Evolutionary conservation across 768 basidiomycete genomes (phyloP), one percentile per base, ranked within the genome.

Genomic region (Rhodosporidiobolus sp.): DNA sequence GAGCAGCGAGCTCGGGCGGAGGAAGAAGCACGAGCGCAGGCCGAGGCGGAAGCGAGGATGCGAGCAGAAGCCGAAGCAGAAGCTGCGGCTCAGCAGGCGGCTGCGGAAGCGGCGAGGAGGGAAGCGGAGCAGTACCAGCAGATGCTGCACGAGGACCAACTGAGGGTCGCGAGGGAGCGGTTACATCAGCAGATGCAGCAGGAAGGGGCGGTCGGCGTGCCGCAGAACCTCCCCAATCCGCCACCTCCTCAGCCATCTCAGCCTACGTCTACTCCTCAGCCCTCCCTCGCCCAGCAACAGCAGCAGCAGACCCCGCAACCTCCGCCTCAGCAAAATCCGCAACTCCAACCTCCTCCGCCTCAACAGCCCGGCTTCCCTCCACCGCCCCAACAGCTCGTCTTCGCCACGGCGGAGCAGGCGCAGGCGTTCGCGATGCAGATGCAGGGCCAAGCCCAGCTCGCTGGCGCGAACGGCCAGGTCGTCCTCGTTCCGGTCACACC

Each of bases 121-220:
- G 66, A 73, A 8, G 65, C 61, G 12, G 64, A 70, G 34, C 72
- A 73, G 46, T 69, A 67, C 43, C 67, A 65, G 53, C 72, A 69
- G 48, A 26, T 63, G 48, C 26, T 69, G 38, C 67, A 72, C 28
- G 70, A 59, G 20, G 67, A 72, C 19, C 71, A 72, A 35, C 64
- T 72, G 12, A 20, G 71, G 22, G 28, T 66, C 11, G 71, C 71
- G 49, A 54, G 71, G 57, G 71, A 74, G 32, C 54, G 50, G 6
- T 56, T 70, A 10, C 69, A 70, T 26, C 73, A 70, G 54, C 65
- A 70, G 46, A 67, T 70, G 73, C 73, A 65, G 35, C 69, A 70
- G 34, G 66, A 49, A 14, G 65, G 63, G 26, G 54, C 54, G 12
- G n/a, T 30, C 16, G 71, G 71, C 19, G 50, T 58, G 49, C 63